A percentile compares a stretch with the other conserved stretches of the same genome.
Conservation (phyloP, 2,329 filamentous ascomycete species). For the Verticillium dahliae region DNA sequence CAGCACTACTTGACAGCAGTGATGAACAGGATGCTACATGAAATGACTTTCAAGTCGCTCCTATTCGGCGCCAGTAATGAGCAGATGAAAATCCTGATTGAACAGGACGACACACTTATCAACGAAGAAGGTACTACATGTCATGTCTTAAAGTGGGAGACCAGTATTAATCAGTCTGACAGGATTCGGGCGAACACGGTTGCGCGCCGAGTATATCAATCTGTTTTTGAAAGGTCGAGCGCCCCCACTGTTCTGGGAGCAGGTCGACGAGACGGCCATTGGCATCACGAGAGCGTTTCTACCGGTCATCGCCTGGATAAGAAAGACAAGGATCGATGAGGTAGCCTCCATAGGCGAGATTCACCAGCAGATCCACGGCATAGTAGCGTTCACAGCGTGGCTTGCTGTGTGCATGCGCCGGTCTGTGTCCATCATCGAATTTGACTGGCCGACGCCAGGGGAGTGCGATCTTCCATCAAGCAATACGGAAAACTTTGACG, state of each 20-base stretch:
- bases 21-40: constrained; percentile 20
- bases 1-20: constrained; percentile 18
- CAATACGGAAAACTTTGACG: background rate
- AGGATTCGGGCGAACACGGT: constrained; percentile 22
- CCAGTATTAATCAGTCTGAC: background rate
- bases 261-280: constrained; percentile 20
- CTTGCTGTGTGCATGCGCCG: constrained; percentile 18
- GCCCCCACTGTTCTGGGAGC: constrained; percentile 21
- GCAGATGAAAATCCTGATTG: constrained; percentile 15
- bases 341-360: constrained; percentile 3
- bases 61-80: constrained; percentile 22
- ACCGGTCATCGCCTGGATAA: constrained; percentile 15
- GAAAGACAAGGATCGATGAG: constrained; percentile 2
- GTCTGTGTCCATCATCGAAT: constrained; percentile 12
- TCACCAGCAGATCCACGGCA: constrained; percentile 19
- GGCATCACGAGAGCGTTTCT: constrained; percentile 16
- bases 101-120: constrained; percentile 17
- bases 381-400: constrained; percentile 23
- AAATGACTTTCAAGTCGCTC: constrained; percentile 18
- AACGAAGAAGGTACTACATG: constrained; percentile 18
- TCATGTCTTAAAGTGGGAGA: no score
- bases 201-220: constrained; percentile 17
- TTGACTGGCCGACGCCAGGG: constrained; percentile 22
- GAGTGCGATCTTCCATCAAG: constrained; percentile 12
- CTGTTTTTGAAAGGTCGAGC: constrained; percentile 14